These are phyloP conservation scores for Microdochium trichocladiopsis DNA, from an alignment of 2,329 filamentous ascomycete genomes.

Conservation along the genomic window DNA sequence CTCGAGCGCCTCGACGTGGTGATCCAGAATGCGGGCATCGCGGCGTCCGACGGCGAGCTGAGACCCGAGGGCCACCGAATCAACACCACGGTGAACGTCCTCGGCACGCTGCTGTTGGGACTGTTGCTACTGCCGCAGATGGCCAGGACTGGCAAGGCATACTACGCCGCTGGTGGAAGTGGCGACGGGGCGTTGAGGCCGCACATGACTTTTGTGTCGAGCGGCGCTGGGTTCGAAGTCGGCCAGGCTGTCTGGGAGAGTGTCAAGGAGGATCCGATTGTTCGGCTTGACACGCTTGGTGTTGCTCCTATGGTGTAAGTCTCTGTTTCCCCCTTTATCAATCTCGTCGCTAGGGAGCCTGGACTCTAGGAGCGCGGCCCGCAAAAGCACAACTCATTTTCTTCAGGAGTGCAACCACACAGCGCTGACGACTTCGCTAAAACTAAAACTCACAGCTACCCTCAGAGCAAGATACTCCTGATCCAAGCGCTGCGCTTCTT, in stretches of 20 bases:
- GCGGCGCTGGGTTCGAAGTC: not conserved
- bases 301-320: not conserved
- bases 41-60: not conserved
- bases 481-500: not conserved
- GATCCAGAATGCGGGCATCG: not conserved
- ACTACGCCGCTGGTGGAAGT: not conserved
- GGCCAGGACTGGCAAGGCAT: not conserved
- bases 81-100: not conserved
- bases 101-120: not conserved
- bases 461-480: not conserved
- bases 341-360: not conserved
- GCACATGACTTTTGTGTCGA: not conserved
- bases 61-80: not conserved
- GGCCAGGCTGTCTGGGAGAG: not conserved
- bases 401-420: no score
- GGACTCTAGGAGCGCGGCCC: no score
- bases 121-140: not conserved
- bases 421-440: no score
- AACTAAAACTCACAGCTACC: not conserved
- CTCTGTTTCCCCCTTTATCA: not conserved
- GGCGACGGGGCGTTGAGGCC: not conserved
- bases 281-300: not conserved
- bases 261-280: not conserved
- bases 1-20: not conserved
- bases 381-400: no score